Evolutionary conservation across 1,284 basidiomycete genomes (phyloP).

Genomic region (Austropuccinia psidii): DNA sequence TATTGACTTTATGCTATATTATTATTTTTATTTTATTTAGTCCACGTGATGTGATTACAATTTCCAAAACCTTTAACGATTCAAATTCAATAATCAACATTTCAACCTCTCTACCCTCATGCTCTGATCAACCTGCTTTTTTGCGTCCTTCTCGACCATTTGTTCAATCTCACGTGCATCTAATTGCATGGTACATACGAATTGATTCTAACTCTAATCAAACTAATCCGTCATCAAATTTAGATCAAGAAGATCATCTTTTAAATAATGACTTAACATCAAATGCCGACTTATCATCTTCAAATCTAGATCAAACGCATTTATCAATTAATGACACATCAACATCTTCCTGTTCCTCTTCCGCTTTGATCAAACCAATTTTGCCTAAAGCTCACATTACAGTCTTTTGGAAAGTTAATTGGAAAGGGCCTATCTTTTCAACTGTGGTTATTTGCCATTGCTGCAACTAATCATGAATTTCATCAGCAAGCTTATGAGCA

Average conservation of each 20-base stretch:
- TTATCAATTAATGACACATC: constrained; percentile 17
- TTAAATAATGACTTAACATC: constrained; percentile 49
- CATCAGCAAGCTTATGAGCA: too few relatives aligned
- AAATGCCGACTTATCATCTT: constrained; percentile 13
- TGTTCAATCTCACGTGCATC: constrained; percentile 77
- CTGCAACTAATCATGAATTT: too few relatives aligned
- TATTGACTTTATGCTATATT: too few relatives aligned
- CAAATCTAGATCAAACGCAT: constrained; percentile 38
- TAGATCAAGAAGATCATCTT: constrained; percentile 20
- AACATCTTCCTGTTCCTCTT: background rate
- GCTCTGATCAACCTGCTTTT: constrained; percentile 83
- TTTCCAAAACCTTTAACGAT: constrained; percentile 74
- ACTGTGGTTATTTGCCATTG: too few relatives aligned
- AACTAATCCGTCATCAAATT: constrained; percentile 5
- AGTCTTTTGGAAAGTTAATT: constrained; percentile 91
- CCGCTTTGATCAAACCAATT: constrained; percentile 38
- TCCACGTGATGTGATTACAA: constrained; percentile 84
- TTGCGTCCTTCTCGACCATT: constrained; percentile 88
- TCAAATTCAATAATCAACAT: constrained; percentile 78
- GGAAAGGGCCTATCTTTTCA: constrained; percentile 70
- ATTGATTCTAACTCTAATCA: constrained; percentile 38
- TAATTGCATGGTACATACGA: constrained; percentile 91
- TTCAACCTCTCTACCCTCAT: constrained; percentile 88
- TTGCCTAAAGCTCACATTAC: constrained; percentile 61
- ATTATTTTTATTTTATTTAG: too few relatives aligned